Evolutionary conservation across 495 filamentous ascomycete genomes (phyloP).

Genomic region (Ramalina peruviana): DNA sequence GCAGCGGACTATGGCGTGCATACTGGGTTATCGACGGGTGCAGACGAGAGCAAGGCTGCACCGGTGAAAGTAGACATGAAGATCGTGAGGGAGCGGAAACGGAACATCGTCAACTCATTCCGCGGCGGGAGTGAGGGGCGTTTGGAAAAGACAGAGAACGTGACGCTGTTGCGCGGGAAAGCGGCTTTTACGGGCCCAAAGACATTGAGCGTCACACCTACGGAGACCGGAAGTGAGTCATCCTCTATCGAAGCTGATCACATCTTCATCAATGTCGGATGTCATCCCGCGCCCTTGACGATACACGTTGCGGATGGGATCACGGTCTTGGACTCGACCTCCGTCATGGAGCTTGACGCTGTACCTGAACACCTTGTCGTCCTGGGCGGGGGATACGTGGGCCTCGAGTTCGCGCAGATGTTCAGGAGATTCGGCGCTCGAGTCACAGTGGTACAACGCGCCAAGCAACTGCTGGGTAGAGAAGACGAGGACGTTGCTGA

Average conservation of each 20-base stretch:
- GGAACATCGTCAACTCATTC: constrained; percentile 37
- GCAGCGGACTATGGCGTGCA: constrained; percentile 33
- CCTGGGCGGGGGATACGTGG: constrained; percentile 36
- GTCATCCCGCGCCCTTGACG: constrained; percentile 23
- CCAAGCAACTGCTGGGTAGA: constrained; percentile 24
- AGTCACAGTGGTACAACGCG: constrained; percentile 33
- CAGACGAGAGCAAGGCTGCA: background rate
- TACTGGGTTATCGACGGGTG: background rate
- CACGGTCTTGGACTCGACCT: constrained; percentile 32
- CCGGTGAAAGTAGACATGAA: constrained; percentile 27
- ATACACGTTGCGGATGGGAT: constrained; percentile 24
- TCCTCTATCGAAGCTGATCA: constrained; percentile 21
- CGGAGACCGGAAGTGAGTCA: constrained; percentile 16
- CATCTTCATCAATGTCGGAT: constrained; percentile 34
- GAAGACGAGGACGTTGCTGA: constrained; percentile 32
- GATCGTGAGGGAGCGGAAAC: constrained; percentile 34
- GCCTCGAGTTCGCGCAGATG: constrained; percentile 38
- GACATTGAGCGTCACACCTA: background rate
- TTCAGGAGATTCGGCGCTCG: constrained; percentile 30
- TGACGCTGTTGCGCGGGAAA: constrained; percentile 22
- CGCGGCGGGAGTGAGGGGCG: constrained; percentile 29
- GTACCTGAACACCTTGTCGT: constrained; percentile 36
- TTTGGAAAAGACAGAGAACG: constrained; percentile 32
- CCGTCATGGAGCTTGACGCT: constrained; percentile 28
- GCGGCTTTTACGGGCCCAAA: background rate